Evolutionary conservation across 257 asterid species (phyloP).

Genomic region (Primulina huaijiensis): DNA sequence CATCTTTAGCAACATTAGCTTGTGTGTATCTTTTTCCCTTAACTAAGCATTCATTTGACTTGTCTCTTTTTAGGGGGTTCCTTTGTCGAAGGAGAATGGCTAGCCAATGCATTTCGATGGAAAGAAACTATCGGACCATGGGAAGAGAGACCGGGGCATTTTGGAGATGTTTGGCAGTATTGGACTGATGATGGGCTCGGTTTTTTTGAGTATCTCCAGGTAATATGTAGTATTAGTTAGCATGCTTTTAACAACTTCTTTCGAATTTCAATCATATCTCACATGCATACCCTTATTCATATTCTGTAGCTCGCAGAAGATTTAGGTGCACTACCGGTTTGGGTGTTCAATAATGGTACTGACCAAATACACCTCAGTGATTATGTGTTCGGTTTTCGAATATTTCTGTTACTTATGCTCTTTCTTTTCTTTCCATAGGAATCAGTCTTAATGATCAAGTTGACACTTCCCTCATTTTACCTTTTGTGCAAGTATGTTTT

Average conservation of each 20-base stretch:
- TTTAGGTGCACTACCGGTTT: slow-evolving; percentile 76
- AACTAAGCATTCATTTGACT: neutral
- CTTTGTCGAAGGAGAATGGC: slow-evolving; percentile 81
- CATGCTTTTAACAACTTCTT: neutral
- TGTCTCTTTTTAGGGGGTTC: slow-evolving; percentile 62
- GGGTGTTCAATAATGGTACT: slow-evolving; percentile 94
- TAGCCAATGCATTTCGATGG: slow-evolving; percentile 86
- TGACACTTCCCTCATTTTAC: slow-evolving; percentile 51
- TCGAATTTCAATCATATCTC: slow-evolving; percentile 4
- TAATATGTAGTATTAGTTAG: slow-evolving; percentile 26
- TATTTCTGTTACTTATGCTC: slow-evolving; percentile 1
- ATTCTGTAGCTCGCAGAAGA: slow-evolving; percentile 90
- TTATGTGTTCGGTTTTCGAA: neutral
- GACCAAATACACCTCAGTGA: neutral
- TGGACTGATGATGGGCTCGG: slow-evolving; percentile 99
- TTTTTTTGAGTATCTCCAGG: slow-evolving; percentile 79
- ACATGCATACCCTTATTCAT: neutral
- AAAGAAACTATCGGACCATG: slow-evolving; percentile 80
- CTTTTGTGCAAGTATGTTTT: slow-evolving; percentile 72
- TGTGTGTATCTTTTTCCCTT: too few relatives aligned
- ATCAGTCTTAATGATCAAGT: slow-evolving; percentile 82
- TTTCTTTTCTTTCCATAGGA: slow-evolving; percentile 38
- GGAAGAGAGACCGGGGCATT: slow-evolving; percentile 94
- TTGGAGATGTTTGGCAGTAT: slow-evolving; percentile 87
- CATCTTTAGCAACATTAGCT: too few relatives aligned